phyloP scores from a whole-genome alignment of 1,284 basidiomycete genomes.

The Erythrobasidium hasegawianum region DNA sequence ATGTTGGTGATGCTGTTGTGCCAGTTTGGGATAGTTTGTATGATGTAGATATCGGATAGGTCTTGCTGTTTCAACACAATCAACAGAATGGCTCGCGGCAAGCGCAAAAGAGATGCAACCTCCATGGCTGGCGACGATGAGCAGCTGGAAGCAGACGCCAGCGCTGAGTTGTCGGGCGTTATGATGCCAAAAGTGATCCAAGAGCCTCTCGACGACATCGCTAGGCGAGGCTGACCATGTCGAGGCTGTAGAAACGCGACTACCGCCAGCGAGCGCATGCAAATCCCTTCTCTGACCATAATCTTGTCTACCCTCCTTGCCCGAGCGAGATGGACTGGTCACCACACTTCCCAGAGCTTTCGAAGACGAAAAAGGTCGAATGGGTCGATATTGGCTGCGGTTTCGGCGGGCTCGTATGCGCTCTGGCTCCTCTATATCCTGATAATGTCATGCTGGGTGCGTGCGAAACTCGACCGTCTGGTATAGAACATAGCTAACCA shows the following conservation, averaged over 20 bases:
- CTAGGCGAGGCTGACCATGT: not conserved
- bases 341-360: slow-evolving; percentile 47
- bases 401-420: slow-evolving; percentile 89
- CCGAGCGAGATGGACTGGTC: not conserved
- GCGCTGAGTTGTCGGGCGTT: not conserved
- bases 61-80: too few relatives aligned
- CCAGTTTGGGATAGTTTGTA: too few relatives aligned
- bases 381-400: slow-evolving; percentile 98
- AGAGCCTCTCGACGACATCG: too few relatives aligned
- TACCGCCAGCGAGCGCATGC: slow-evolving; percentile 97
- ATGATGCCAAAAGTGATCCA: not conserved
- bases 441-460: slow-evolving; percentile 89
- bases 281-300: slow-evolving; percentile 96
- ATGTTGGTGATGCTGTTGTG: too few relatives aligned
- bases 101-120: slow-evolving; percentile 16
- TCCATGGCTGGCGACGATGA: slow-evolving; percentile 1
- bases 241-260: slow-evolving; percentile 86
- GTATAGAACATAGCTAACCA: not conserved
- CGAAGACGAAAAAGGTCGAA: slow-evolving; percentile 64
- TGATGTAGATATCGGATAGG: too few relatives aligned
- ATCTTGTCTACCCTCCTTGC: slow-evolving; percentile 41
- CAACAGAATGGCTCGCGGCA: not conserved
- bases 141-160: slow-evolving; percentile 1
- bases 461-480: slow-evolving; percentile 45
- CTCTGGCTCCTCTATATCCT: slow-evolving; percentile 86